A percentile compares a stretch with the other conserved stretches of the same genome.
Evolutionary conservation across 768 basidiomycete genomes (phyloP).

Genomic region (Lentinus brumalis): DNA sequence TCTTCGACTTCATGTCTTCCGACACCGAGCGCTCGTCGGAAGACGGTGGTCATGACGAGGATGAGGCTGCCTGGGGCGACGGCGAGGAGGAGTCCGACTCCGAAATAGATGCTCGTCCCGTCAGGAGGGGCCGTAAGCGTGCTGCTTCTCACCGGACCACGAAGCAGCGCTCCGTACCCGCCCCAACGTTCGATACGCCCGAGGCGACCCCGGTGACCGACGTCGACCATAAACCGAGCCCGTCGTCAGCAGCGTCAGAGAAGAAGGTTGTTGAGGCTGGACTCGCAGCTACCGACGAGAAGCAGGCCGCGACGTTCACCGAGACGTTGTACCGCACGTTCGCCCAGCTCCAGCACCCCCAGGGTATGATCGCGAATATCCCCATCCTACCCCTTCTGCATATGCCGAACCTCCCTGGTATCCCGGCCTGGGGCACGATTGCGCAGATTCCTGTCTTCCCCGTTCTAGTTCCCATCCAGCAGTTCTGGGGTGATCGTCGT

Average conservation of each 20-base stretch:
- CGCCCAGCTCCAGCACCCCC: conserved; percentile 56
- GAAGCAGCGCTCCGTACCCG: not conserved
- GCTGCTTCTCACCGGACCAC: not conserved
- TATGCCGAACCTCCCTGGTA: conserved; percentile 46
- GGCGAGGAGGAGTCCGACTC: conserved; percentile 65
- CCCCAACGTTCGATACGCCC: not conserved
- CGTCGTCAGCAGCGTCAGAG: conserved; percentile 7
- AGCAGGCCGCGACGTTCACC: conserved; percentile 49
- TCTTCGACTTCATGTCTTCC: conserved; percentile 43
- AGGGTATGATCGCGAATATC: conserved; percentile 59
- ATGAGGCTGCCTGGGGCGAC: conserved; percentile 70
- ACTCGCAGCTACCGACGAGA: conserved; percentile 26
- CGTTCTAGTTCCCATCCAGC: conserved; percentile 69
- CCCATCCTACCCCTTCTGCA: conserved; percentile 43
- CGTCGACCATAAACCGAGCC: not conserved
- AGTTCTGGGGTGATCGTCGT: conserved; percentile 52
- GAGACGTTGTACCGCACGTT: conserved; percentile 78
- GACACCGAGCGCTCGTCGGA: conserved; percentile 26
- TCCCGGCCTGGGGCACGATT: conserved; percentile 52
- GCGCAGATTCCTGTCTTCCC: conserved; percentile 79
- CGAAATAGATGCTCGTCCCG: conserved; percentile 27
- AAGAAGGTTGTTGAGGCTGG: conserved; percentile 30
- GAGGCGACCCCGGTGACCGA: not conserved
- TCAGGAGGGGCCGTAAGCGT: not conserved
- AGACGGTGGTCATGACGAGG: conserved; percentile 39